These are phyloP conservation scores for Phytopythium chamaehyphon DNA, from an alignment of 352 stramenopile species.

Conservation along the genomic window DNA sequence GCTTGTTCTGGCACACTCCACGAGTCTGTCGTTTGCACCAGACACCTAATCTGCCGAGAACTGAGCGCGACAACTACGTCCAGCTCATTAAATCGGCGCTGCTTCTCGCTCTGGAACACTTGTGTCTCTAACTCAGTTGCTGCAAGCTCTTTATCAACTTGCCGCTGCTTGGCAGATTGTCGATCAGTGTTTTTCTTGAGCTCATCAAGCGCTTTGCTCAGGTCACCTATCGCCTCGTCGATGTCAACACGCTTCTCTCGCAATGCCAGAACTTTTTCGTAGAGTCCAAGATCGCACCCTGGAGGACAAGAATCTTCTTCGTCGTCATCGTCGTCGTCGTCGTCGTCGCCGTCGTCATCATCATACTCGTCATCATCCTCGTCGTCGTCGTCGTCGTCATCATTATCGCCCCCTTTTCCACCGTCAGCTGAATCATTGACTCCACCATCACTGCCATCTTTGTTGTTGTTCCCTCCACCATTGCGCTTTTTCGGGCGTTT, in stretches of 20 bases:
- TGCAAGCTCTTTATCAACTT: conserved; percentile 92
- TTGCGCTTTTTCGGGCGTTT: conserved; percentile 87
- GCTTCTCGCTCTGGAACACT: conserved; percentile 93
- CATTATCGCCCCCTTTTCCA: conserved; percentile 59
- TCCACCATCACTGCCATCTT: conserved; percentile 26
- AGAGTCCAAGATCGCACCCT: conserved; percentile 87
- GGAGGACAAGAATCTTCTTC: conserved; percentile 89
- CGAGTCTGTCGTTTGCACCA: conserved; percentile 22
- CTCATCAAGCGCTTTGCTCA: conserved; percentile 87
- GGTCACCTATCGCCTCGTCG: conserved; percentile 85
- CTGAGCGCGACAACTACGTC: conserved; percentile 79
- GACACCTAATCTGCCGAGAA: conserved; percentile 66
- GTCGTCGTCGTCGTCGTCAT: conserved; percentile 67
- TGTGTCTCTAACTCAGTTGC: conserved; percentile 87
- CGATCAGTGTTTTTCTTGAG: conserved; percentile 85
- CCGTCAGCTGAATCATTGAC: conserved; percentile 17
- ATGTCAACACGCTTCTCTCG: conserved; percentile 90
- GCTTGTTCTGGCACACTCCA: conserved; percentile 59
- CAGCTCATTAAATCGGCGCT: conserved; percentile 87
- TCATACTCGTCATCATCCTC: conserved; percentile 69
- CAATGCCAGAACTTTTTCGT: conserved; percentile 90
- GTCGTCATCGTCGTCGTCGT: conserved; percentile 90
- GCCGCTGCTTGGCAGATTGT: conserved; percentile 73
- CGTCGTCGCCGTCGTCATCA: conserved; percentile 81
- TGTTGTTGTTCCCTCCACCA: conserved; percentile 24